These are phyloP conservation scores for Brassica juncea DNA, from an alignment of 345 rosid species.

Conservation along the genomic window DNA sequence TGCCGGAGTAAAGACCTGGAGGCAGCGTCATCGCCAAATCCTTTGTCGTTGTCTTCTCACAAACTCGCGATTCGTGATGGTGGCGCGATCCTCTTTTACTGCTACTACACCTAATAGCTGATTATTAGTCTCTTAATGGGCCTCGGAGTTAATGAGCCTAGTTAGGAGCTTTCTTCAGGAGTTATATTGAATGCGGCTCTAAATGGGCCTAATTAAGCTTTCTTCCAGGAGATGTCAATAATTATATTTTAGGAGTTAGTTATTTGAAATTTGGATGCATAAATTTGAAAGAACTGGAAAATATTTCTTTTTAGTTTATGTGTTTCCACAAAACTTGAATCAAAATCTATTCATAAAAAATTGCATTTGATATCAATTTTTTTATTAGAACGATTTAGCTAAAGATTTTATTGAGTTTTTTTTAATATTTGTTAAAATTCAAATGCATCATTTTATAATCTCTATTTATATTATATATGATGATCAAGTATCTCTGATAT, in stretches of 20 bases:
- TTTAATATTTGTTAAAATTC: too few species aligned
- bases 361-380: neutral
- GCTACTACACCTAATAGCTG: neutral
- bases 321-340: neutral
- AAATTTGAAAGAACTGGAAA: neutral
- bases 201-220: neutral
- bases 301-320: neutral
- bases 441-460: too few species aligned
- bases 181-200: neutral
- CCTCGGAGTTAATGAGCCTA: neutral
- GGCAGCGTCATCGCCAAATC: constrained; percentile 62
- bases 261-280: neutral
- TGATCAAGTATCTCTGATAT: too few species aligned
- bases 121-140: constrained; percentile 23
- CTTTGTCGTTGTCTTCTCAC: neutral
- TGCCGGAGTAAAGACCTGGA: constrained; percentile 86
- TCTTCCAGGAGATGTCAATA: neutral
- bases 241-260: neutral
- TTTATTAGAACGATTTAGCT: neutral
- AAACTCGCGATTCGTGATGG: constrained; percentile 14
- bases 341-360: neutral
- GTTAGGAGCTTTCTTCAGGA: neutral
- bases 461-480: too few species aligned
- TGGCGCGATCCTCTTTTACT: neutral
- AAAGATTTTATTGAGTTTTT: too few species aligned